Evolutionary conservation across 345 rosid species (phyloP).

Genomic region (Eucalyptus cloeziana): DNA sequence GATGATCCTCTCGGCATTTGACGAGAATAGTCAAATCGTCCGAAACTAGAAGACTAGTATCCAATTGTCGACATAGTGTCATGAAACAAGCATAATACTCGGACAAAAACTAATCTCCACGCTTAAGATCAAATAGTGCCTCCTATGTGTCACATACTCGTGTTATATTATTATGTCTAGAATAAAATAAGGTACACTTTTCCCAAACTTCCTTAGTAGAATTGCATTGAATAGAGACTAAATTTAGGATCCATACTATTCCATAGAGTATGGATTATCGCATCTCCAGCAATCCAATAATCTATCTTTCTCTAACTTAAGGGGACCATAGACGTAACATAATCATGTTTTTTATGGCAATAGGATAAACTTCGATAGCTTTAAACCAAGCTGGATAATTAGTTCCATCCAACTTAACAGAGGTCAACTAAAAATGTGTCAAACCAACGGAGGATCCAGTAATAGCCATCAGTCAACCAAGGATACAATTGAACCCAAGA

Average conservation of each 20-base stretch:
- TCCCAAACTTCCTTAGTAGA: not conserved
- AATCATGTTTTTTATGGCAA: too few species aligned
- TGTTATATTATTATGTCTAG: too few species aligned
- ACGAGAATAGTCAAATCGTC: not conserved
- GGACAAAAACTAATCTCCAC: accelerated
- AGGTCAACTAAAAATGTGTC: not conserved
- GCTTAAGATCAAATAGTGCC: not conserved
- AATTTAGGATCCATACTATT: too few species aligned
- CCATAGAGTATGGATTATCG: not conserved
- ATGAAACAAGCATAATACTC: too few species aligned
- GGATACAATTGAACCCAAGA: not conserved
- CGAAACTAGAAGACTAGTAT: not conserved
- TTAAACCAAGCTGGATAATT: not conserved
- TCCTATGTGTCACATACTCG: not conserved
- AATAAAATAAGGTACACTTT: too few species aligned
- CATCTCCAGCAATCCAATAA: too few species aligned
- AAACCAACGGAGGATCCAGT: accelerated
- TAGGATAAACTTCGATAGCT: not conserved
- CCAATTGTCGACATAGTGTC: too few species aligned
- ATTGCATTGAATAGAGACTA: not conserved
- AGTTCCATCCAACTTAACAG: not conserved
- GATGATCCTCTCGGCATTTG: not conserved
- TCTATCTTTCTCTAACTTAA: too few species aligned
- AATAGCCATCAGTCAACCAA: not conserved
- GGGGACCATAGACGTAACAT: not conserved